Conservation (phyloP, 1,284 basidiomycete species). For the Erythrobasidium hasegawianum region DNA sequence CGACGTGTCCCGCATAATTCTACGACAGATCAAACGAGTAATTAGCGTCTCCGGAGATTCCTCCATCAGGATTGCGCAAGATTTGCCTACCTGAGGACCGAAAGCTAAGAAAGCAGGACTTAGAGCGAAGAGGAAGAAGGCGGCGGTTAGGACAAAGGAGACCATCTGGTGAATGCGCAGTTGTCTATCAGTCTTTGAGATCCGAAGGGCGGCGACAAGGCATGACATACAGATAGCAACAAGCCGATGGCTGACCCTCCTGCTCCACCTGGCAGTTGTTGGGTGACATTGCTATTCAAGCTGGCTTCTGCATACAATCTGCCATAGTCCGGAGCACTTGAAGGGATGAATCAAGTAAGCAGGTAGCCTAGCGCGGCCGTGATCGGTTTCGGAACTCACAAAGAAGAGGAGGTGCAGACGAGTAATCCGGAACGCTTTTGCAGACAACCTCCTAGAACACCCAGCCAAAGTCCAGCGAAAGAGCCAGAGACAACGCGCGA, state of each 20-base stretch:
- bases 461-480: constrained; percentile 22
- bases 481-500: constrained; percentile 18
- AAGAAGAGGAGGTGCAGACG: constrained; percentile 26
- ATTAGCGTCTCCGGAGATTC: too few relatives aligned
- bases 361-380: too few relatives aligned
- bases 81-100: too few relatives aligned
- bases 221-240: constrained; percentile 2
- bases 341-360: neutral
- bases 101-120: constrained; percentile 13
- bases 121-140: constrained; percentile 7
- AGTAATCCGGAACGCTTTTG: constrained; percentile 25
- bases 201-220: too few relatives aligned
- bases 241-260: constrained; percentile 22
- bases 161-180: constrained; percentile 2
- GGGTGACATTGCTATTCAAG: constrained; percentile 21
- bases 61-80: too few relatives aligned
- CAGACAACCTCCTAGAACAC: constrained; percentile 17
- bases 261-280: constrained; percentile 20
- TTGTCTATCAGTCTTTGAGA: neutral
- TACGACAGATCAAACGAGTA: too few relatives aligned
- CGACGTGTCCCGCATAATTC: constrained; percentile 1
- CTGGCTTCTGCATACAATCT: constrained; percentile 21
- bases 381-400: too few relatives aligned
- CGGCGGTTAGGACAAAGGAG: constrained; percentile 4
- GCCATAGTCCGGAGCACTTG: constrained; percentile 17